A percentile compares a stretch with the other conserved stretches of the same genome.
These are phyloP conservation scores for Solanum chacoense DNA, from an alignment of 305 asterid genomes.

Conservation along the genomic window DNA sequence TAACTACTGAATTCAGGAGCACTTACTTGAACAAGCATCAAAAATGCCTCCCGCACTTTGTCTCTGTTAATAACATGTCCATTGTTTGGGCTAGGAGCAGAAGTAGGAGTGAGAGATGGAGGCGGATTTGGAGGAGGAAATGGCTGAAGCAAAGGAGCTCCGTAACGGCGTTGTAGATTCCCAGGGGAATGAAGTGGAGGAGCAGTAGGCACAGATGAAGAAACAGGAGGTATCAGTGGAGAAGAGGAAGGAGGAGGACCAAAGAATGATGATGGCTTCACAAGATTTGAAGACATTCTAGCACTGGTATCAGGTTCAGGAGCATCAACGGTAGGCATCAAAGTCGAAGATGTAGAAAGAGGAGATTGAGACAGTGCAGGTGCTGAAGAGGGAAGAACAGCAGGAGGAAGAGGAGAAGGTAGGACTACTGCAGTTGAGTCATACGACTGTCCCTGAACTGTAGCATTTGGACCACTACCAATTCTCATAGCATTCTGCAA, in stretches of 20 bases:
- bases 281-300: constrained; percentile 33
- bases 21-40: constrained; percentile 61
- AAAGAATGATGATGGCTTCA: constrained; percentile 61
- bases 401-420: constrained; percentile 23
- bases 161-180: constrained; percentile 41
- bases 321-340: constrained; percentile 33
- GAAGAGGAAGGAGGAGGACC: constrained; percentile 34
- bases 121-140: constrained; percentile 80
- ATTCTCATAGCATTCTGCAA: constrained; percentile 40
- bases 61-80: constrained; percentile 45
- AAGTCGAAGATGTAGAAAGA: constrained; percentile 33
- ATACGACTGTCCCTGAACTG: constrained; percentile 28
- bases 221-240: constrained; percentile 32
- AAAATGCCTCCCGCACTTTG: constrained; percentile 56
- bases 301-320: constrained; percentile 21
- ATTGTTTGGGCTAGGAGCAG: constrained; percentile 29
- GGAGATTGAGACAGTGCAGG: constrained; percentile 21
- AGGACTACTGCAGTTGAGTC: constrained; percentile 24
- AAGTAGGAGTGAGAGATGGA: constrained; percentile 55
- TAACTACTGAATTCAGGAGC: background rate
- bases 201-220: constrained; percentile 46
- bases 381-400: constrained; percentile 21
- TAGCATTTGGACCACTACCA: constrained; percentile 32
- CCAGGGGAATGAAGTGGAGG: constrained; percentile 37
- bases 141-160: constrained; percentile 66